Evolutionary conservation across 2,329 filamentous ascomycete genomes (phyloP).

Genomic region (Escovopsis sp.): DNA sequence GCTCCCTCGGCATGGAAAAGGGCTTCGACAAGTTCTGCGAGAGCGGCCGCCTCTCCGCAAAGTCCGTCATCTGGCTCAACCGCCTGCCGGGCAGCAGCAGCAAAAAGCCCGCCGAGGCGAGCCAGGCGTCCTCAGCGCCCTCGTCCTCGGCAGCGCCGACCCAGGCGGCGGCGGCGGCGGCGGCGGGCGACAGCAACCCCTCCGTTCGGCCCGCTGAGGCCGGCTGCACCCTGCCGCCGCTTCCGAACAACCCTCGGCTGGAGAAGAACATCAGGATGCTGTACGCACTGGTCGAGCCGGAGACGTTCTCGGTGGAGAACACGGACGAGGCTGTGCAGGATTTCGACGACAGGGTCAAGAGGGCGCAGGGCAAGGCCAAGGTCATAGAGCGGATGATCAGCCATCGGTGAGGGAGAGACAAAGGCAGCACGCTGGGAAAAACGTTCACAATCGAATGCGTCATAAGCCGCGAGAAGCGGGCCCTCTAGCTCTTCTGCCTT

Average conservation of each 20-base stretch:
- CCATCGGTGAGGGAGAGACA: background rate
- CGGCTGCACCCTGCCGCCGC: slow-evolving; percentile 19
- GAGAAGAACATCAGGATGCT: slow-evolving; percentile 63
- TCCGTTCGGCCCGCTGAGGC: background rate
- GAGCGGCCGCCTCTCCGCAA: slow-evolving; percentile 64
- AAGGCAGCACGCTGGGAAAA: no score
- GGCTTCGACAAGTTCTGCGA: slow-evolving; percentile 87
- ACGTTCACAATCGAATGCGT: slow-evolving; percentile 1
- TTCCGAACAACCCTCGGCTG: slow-evolving; percentile 49
- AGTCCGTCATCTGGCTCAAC: slow-evolving; percentile 70
- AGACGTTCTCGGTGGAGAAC: slow-evolving; percentile 65
- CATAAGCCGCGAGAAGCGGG: slow-evolving; percentile 4
- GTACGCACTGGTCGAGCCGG: slow-evolving; percentile 63
- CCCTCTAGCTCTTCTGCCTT: slow-evolving; percentile 14
- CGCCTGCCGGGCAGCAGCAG: slow-evolving; percentile 31
- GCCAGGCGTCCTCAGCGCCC: background rate
- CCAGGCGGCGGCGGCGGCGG: background rate
- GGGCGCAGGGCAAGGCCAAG: slow-evolving; percentile 70
- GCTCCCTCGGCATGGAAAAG: slow-evolving; percentile 78
- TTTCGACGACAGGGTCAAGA: slow-evolving; percentile 77
- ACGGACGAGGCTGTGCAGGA: slow-evolving; percentile 80
- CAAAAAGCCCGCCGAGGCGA: slow-evolving; percentile 3
- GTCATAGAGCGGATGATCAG: slow-evolving; percentile 60
- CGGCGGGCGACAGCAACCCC: slow-evolving; percentile 4
- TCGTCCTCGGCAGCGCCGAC: background rate